A percentile compares a stretch with the other conserved stretches of the same genome.
phyloP scores from a whole-genome alignment of 1,139 yeast species.

The Kodamaea arcana region DNA sequence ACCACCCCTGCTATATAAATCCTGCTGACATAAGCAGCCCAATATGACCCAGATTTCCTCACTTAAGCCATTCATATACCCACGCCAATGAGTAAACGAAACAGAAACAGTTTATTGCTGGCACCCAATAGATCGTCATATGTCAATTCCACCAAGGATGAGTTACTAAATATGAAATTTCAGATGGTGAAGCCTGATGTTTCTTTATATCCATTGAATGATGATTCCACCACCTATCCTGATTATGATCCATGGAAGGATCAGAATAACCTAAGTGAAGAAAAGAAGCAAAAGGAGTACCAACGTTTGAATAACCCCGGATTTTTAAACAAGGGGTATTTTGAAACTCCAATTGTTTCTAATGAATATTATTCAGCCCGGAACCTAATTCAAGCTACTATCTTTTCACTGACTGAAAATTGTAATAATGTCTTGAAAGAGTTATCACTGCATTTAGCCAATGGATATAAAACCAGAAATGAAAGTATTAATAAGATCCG shows the following conservation, averaged over 20 bases:
- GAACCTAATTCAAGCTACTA: conserved; percentile 45
- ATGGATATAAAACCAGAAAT: conserved; percentile 59
- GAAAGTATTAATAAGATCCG: conserved; percentile 62
- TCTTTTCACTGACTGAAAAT: conserved; percentile 35
- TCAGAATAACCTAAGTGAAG: conserved; percentile 46
- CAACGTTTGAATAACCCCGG: conserved; percentile 29
- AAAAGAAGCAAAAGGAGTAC: conserved; percentile 20
- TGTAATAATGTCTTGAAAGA: conserved; percentile 37
- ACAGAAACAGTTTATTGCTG: conserved; percentile 33
- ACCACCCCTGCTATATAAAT: too few species aligned
- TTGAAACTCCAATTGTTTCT: conserved; percentile 56
- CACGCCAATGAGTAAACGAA: conserved; percentile 40
- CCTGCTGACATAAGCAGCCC: too few species aligned
- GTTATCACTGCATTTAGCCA: conserved; percentile 51
- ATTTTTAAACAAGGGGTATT: conserved; percentile 40
- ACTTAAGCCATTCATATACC: too few species aligned
- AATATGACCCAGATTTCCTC: too few species aligned
- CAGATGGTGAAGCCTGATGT: conserved; percentile 34
- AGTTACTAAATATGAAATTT: conserved; percentile 33
- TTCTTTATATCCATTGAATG: conserved; percentile 35
- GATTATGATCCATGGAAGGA: conserved; percentile 82
- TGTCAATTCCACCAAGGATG: conserved; percentile 29
- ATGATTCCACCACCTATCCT: conserved; percentile 42
- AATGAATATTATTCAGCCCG: conserved; percentile 50
- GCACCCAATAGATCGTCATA: conserved; percentile 26